Conservation (phyloP, 73 alveolate species). For the Tetrahymena malaccensis region DNA sequence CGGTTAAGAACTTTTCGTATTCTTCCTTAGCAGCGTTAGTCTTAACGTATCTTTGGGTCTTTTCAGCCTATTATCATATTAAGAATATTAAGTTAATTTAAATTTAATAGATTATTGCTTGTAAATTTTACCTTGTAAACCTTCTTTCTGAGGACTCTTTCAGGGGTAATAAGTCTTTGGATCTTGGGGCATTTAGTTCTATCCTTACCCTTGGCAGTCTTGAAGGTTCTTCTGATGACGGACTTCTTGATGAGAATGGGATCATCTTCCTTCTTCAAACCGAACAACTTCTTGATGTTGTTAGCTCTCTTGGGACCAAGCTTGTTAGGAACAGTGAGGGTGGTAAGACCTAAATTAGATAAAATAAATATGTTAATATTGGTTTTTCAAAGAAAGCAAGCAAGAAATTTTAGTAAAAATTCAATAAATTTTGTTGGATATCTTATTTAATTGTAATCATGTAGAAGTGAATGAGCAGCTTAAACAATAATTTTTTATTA, state of each 20-base stretch:
- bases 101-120: background rate
- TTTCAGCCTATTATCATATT: background rate
- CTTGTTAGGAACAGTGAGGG: conserved; percentile 78
- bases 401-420: no score
- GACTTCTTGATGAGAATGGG: conserved; percentile 52
- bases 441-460: background rate
- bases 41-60: conserved; percentile 19
- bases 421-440: background rate
- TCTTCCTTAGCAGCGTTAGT: conserved; percentile 23
- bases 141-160: conserved; percentile 78
- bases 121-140: conserved; percentile 37
- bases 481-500: no score
- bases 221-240: conserved; percentile 65
- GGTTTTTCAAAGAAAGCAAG: background rate
- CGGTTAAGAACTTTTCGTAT: conserved; percentile 25
- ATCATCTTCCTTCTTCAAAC: conserved; percentile 71
- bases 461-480: background rate
- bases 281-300: conserved; percentile 76
- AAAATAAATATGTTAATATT: no score
- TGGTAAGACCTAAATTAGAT: conserved; percentile 58
- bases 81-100: background rate
- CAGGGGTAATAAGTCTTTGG: conserved; percentile 77
- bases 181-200: conserved; percentile 57
- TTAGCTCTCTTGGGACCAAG: conserved; percentile 95
- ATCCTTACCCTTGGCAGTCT: conserved; percentile 50